Conservation (phyloP, 202 grass and related monocot genomes). For the Panicum hallii region DNA sequence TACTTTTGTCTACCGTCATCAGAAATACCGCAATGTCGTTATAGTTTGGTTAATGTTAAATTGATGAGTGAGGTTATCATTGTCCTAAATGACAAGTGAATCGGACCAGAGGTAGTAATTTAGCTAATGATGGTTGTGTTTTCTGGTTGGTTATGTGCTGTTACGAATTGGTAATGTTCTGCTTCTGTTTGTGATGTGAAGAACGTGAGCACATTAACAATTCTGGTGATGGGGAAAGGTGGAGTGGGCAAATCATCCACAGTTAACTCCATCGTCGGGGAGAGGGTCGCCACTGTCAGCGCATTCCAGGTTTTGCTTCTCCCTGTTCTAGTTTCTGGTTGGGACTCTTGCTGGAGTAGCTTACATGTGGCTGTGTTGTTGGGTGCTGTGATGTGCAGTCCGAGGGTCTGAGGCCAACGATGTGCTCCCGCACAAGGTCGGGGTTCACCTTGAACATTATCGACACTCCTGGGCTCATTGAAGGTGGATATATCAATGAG, state of each 20-base stretch:
- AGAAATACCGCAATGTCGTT: background rate
- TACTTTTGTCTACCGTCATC: background rate
- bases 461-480: slow-evolving; percentile 93
- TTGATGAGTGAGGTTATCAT: background rate
- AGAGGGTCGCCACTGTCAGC: slow-evolving; percentile 79
- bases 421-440: slow-evolving; percentile 69
- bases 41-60: background rate
- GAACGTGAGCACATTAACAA: slow-evolving; percentile 92
- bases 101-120: background rate
- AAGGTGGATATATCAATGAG: slow-evolving; percentile 96
- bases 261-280: slow-evolving; percentile 87
- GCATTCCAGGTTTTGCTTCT: slow-evolving; percentile 81
- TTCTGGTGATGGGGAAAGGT: slow-evolving; percentile 97
- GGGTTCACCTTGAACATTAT: slow-evolving; percentile 98
- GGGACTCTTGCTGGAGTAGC: slow-evolving; percentile 6
- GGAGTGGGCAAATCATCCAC: slow-evolving; percentile 98
- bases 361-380: slow-evolving; percentile 13
- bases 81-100: background rate
- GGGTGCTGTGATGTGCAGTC: slow-evolving; percentile 60
- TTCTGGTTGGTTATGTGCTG: background rate
- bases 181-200: slow-evolving; percentile 41
- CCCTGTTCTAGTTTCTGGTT: slow-evolving; percentile 3
- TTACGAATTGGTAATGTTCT: background rate
- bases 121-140: background rate
- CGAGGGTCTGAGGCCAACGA: slow-evolving; percentile 77